Percentiles rank a stretch among this genome's conserved stretches.
Evolutionary conservation across 305 asterid species (phyloP).

Genomic region (Fraxinus albicans): DNA sequence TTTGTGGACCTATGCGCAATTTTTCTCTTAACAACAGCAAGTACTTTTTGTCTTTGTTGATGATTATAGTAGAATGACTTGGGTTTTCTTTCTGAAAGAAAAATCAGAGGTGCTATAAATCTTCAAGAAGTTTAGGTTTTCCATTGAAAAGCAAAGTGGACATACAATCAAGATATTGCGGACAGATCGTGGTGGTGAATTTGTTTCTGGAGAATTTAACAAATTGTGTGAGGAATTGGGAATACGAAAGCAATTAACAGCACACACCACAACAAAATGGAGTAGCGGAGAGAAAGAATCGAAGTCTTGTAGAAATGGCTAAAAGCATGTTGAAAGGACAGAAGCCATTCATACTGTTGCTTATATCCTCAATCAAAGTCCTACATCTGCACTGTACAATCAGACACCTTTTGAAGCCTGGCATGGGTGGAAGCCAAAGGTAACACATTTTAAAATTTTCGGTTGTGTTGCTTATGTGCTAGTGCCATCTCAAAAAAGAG

Average conservation of each 20-base stretch:
- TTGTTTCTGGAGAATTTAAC: not conserved
- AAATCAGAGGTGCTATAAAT: not conserved
- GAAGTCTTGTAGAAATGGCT: constrained; percentile 5
- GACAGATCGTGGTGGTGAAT: not conserved
- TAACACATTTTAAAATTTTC: not conserved
- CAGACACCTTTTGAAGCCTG: not conserved
- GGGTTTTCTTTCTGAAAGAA: not conserved
- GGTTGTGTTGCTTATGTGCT: not conserved
- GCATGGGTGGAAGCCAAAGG: not conserved
- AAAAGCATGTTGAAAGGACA: constrained; percentile 1
- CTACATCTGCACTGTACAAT: not conserved
- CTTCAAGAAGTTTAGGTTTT: not conserved
- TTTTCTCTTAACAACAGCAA: not conserved
- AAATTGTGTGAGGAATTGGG: not conserved
- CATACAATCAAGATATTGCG: not conserved
- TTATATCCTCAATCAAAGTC: not conserved
- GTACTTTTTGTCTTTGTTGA: constrained; percentile 1
- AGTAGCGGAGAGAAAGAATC: constrained; percentile 10
- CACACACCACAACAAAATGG: constrained; percentile 19
- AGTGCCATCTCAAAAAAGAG: not conserved
- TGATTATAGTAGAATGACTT: not conserved
- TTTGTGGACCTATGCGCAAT: not conserved
- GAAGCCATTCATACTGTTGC: not conserved
- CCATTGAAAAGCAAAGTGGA: not conserved
- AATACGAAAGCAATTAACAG: not conserved